phyloP scores from a whole-genome alignment of 2,329 filamentous ascomycete species.

The Samsoniella hepiali region DNA sequence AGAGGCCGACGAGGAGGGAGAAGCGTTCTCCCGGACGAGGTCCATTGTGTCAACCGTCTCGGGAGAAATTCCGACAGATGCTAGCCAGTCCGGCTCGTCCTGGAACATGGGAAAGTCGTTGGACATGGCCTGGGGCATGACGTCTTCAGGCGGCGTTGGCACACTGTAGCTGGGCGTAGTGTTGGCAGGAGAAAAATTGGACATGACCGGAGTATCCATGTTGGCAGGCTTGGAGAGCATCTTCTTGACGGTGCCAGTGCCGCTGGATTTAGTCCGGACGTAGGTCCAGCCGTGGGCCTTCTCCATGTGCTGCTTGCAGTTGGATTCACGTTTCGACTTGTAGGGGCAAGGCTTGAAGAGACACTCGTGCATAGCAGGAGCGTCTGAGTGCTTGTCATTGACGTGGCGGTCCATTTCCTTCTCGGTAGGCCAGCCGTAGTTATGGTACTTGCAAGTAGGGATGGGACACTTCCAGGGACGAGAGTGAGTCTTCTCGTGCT shows the following conservation, averaged over 20 bases:
- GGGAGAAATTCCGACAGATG: slow-evolving; percentile 31
- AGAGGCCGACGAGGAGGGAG: slow-evolving; percentile 35
- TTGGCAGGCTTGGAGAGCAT: slow-evolving; percentile 42
- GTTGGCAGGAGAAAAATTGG: slow-evolving; percentile 61
- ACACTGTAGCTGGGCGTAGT: slow-evolving; percentile 48
- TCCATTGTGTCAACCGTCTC: slow-evolving; percentile 42
- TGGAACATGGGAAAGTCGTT: slow-evolving; percentile 50
- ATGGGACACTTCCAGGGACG: slow-evolving; percentile 92
- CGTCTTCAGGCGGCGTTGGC: slow-evolving; percentile 57
- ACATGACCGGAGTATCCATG: slow-evolving; percentile 57
- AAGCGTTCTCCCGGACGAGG: slow-evolving; percentile 31
- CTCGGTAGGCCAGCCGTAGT: slow-evolving; percentile 91
- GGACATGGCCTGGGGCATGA: slow-evolving; percentile 29
- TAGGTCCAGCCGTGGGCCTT: slow-evolving; percentile 93
- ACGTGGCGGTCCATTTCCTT: slow-evolving; percentile 95
- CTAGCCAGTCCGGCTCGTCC: slow-evolving; percentile 44
- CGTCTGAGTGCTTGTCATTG: slow-evolving; percentile 89
- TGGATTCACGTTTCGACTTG: slow-evolving; percentile 91
- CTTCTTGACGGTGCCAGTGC: slow-evolving; percentile 49
- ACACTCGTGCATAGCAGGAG: slow-evolving; percentile 81
- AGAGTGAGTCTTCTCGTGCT: slow-evolving; percentile 97
- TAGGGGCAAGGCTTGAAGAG: slow-evolving; percentile 81
- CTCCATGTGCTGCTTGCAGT: slow-evolving; percentile 99
- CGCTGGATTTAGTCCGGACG: slow-evolving; percentile 87
- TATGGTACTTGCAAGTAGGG: slow-evolving; percentile 81